Evolutionary conservation across 2,329 filamentous ascomycete species (phyloP).

Genomic region (Diaporthe caulivora): DNA sequence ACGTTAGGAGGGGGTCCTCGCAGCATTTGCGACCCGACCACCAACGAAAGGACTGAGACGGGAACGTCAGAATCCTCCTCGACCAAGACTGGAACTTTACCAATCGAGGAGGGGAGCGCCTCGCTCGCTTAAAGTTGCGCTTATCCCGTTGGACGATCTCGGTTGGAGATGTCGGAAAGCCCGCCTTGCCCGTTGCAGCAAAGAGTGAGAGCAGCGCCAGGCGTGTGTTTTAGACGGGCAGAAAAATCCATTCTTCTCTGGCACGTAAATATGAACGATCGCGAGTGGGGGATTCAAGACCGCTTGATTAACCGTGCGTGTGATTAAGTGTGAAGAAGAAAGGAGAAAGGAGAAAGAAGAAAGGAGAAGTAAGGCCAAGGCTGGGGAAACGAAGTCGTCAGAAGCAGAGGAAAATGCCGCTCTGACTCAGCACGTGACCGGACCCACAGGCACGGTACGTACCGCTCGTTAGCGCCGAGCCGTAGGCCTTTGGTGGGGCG

Average conservation of each 20-base stretch:
- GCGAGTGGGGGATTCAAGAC: slow-evolving; percentile 62
- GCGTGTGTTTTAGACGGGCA: slow-evolving; percentile 40
- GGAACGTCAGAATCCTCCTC: not conserved
- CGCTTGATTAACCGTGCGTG: slow-evolving; percentile 73
- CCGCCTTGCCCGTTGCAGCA: slow-evolving; percentile 36
- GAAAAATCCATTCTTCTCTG: slow-evolving; percentile 56
- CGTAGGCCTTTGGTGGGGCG: slow-evolving; percentile 10
- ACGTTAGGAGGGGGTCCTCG: not conserved
- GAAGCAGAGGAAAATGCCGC: not conserved
- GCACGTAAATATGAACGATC: slow-evolving; percentile 73
- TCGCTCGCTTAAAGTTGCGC: slow-evolving; percentile 12
- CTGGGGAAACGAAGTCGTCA: slow-evolving; percentile 8
- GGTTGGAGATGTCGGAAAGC: slow-evolving; percentile 36
- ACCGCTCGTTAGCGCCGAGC: slow-evolving; percentile 22
- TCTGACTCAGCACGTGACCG: slow-evolving; percentile 23
- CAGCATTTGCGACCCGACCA: slow-evolving; percentile 17
- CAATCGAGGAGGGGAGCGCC: not conserved
- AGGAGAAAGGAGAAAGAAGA: slow-evolving; percentile 42
- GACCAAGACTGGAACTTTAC: not conserved
- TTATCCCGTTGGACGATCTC: slow-evolving; percentile 2
- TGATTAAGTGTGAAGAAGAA: slow-evolving; percentile 59
- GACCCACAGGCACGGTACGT: not conserved
- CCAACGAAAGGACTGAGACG: slow-evolving; percentile 7
- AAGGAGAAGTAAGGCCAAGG: not conserved
- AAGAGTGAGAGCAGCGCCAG: slow-evolving; percentile 15